phyloP scores from a whole-genome alignment of 495 filamentous ascomycete genomes.

The Neurospora intermedia region DNA sequence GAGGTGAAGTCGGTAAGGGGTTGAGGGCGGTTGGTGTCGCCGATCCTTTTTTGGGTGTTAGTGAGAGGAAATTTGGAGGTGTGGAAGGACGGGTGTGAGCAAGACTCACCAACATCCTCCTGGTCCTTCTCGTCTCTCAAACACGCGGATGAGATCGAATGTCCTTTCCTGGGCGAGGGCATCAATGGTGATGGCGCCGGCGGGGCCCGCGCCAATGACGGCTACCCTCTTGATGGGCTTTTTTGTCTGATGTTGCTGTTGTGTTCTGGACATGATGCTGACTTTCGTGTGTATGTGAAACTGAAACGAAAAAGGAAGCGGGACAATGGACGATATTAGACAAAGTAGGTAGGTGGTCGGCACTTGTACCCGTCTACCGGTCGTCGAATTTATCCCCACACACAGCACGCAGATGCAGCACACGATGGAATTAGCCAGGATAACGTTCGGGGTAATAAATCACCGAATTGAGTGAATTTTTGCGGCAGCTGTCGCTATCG shows the following conservation, averaged over 20 bases:
- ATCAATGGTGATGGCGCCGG: slow-evolving; percentile 49
- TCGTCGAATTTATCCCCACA: too few relatives aligned
- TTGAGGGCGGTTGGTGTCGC: slow-evolving; percentile 23
- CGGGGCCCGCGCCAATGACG: slow-evolving; percentile 48
- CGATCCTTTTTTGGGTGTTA: slow-evolving; percentile 25
- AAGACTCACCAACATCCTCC: slow-evolving; percentile 45
- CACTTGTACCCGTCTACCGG: neutral
- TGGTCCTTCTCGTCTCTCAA: slow-evolving; percentile 46
- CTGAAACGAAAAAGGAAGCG: neutral
- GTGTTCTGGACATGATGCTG: neutral
- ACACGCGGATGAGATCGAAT: slow-evolving; percentile 48
- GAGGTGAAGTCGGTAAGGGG: slow-evolving; percentile 28
- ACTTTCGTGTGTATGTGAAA: neutral
- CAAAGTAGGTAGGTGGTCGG: neutral
- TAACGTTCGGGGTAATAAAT: too few relatives aligned
- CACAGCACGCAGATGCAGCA: too few relatives aligned
- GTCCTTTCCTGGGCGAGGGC: slow-evolving; percentile 44
- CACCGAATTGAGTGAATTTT: too few relatives aligned
- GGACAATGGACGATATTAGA: neutral
- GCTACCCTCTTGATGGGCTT: slow-evolving; percentile 39
- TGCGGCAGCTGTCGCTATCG: neutral
- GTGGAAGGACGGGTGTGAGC: neutral
- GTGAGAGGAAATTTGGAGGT: neutral
- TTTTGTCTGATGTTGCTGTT: neutral
- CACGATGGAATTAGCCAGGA: too few relatives aligned